Conservation (phyloP, 2,329 filamentous ascomycete species). For the Cercospora nicotianae region DNA sequence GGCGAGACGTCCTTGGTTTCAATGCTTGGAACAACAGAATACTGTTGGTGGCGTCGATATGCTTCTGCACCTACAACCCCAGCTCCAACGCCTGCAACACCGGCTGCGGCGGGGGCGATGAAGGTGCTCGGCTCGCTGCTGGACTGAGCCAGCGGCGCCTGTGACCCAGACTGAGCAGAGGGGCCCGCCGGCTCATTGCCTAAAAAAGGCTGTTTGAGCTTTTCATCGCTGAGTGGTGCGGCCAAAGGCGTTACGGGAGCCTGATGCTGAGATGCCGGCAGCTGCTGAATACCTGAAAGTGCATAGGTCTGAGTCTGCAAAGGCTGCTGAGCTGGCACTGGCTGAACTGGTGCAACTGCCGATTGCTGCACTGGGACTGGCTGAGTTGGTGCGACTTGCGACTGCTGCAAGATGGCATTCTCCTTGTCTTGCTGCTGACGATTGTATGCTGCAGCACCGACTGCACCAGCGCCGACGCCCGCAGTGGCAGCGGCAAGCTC, state of each 20-base stretch:
- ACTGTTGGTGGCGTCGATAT: slow-evolving; percentile 28
- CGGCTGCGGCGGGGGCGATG: slow-evolving; percentile 53
- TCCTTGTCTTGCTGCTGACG: slow-evolving; percentile 22
- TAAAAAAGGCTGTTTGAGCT: slow-evolving; percentile 31
- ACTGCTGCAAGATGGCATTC: slow-evolving; percentile 8
- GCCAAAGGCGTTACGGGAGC: slow-evolving; percentile 24
- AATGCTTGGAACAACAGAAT: slow-evolving; percentile 13
- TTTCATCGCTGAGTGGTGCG: slow-evolving; percentile 25
- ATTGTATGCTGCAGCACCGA: slow-evolving; percentile 29
- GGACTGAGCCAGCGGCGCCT: slow-evolving; percentile 22
- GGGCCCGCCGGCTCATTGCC: slow-evolving; percentile 25
- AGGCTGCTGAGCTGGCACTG: slow-evolving; percentile 20
- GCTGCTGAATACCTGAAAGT: slow-evolving; percentile 1
- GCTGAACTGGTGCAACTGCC: slow-evolving; percentile 4
- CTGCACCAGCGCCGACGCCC: slow-evolving; percentile 43
- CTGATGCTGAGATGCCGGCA: slow-evolving; percentile 5
- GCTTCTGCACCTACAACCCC: slow-evolving; percentile 36
- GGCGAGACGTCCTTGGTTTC: slow-evolving; percentile 7
- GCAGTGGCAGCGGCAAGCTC: slow-evolving; percentile 46
- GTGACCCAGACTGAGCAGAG: slow-evolving; percentile 11
- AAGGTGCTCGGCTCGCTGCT: slow-evolving; percentile 50
- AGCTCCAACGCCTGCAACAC: slow-evolving; percentile 45
- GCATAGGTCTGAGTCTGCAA: slow-evolving; percentile 30
- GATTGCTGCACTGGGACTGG: slow-evolving; percentile 17
- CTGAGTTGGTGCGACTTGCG: slow-evolving; percentile 3